A percentile compares a stretch with the other conserved stretches of the same genome.
These are phyloP conservation scores for Immersiporthe knoxdaviesiana DNA, from an alignment of 2,329 filamentous ascomycete species.

Conservation along the genomic window DNA sequence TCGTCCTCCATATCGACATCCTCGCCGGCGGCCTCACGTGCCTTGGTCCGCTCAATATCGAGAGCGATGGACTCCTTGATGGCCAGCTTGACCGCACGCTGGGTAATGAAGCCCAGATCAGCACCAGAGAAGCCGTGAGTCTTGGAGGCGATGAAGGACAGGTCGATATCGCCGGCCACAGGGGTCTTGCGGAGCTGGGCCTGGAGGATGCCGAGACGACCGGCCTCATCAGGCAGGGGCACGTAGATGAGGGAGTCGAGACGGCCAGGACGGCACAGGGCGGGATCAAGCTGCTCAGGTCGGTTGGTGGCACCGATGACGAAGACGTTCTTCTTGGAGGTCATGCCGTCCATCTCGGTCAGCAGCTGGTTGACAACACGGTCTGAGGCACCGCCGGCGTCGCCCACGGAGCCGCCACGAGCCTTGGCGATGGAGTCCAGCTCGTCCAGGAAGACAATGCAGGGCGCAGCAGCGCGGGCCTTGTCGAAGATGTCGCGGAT, in stretches of 20 bases:
- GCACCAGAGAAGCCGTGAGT: slow-evolving; percentile 99
- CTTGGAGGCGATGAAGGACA: slow-evolving; percentile 91
- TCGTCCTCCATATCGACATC: slow-evolving; percentile 84
- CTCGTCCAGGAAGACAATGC: slow-evolving; percentile 98
- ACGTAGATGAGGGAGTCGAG: slow-evolving; percentile 98
- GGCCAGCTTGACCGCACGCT: slow-evolving; percentile 97
- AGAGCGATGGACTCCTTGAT: slow-evolving; percentile 94
- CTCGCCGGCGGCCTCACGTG: slow-evolving; percentile 82
- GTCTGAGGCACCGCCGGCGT: slow-evolving; percentile 97
- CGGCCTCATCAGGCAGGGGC: slow-evolving; percentile 88
- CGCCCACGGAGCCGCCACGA: slow-evolving; percentile 92
- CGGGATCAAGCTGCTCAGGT: slow-evolving; percentile 97
- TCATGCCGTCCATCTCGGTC: slow-evolving; percentile 95
- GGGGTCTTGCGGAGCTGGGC: slow-evolving; percentile 99
- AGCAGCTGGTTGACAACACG: slow-evolving; percentile 99
- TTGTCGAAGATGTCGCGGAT: slow-evolving; percentile 99
- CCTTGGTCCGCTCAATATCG: slow-evolving; percentile 90
- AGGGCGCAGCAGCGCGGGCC: slow-evolving; percentile 95
- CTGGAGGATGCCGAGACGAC: slow-evolving; percentile 86
- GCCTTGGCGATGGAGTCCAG: slow-evolving; percentile 99
- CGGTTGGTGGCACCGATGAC: slow-evolving; percentile 99
- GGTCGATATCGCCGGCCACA: slow-evolving; percentile 82
- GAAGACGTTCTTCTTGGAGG: slow-evolving; percentile 99
- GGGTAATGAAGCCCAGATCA: slow-evolving; percentile 98
- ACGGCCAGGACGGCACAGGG: slow-evolving; percentile 96